Evolutionary conservation across 345 rosid species (phyloP), one percentile per base, ranked within the genome.

Genomic region (Orychophragmus violaceus): DNA sequence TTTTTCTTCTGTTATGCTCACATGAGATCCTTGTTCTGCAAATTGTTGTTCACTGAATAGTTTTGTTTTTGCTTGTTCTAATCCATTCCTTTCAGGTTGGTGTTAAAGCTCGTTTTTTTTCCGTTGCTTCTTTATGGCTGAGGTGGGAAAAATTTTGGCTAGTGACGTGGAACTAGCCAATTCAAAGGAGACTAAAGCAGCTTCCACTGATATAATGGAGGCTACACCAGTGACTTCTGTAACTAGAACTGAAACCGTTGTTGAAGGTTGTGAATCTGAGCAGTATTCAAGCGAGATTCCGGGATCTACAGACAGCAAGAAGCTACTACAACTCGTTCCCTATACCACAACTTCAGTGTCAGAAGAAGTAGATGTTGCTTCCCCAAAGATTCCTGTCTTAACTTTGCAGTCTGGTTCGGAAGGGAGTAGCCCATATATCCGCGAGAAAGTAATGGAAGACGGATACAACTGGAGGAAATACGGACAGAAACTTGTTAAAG

Each of bases 381-480:
- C 77, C 0, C 49, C 68, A 28, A 70, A 33, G 59, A 42, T 72
- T 60, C 56, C 84, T 62, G 69, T 60, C 6, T 66, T 74, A 7
- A 32, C 74, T 35, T 52, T 74, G 60, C 86, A 71, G 46, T 68
- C 84, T 56, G 78, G 62, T 59, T 80, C 78, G 18, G 96, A 85
- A 75, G 85, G 84, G 64, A 83, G 78, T 62, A 74, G 74, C 52
- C 82, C 87, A 36, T 61, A 78, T 19, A 77, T 75, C 6, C 88
- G 87, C 3, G 99, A 93, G 81, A 93, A 90, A 73, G 87, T 72
- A 29, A 79, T 76, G 45, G 92, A 82, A 74, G 97, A 90, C 57
- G 99, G 96, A 58, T 94, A 79, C 77, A 85, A 85, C 72, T 93
- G 98, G 97, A 77, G 96, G 37, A 93, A 93, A 69, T 93, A 93